Evolutionary conservation across 768 basidiomycete genomes (phyloP).

Genomic region (Pleurotus salmoneostramineus): DNA sequence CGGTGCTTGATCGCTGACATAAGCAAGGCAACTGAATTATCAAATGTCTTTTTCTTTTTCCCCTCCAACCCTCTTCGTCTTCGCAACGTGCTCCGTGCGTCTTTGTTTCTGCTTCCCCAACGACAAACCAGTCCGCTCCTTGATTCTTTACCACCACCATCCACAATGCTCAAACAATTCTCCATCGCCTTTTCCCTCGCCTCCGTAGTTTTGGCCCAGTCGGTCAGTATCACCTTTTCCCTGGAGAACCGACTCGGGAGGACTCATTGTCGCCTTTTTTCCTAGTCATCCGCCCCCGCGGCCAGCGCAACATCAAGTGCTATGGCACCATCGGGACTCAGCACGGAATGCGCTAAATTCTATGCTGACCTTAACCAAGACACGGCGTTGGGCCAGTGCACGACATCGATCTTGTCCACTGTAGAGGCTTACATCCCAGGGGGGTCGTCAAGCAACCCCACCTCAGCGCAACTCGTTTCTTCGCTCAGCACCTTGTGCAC

Average conservation of each 20-base stretch:
- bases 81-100: slow-evolving; percentile 15
- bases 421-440: slow-evolving; percentile 52
- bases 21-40: slow-evolving; percentile 6
- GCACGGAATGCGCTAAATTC: slow-evolving; percentile 50
- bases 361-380: slow-evolving; percentile 63
- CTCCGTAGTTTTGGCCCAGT: slow-evolving; percentile 49
- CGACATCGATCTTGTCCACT: slow-evolving; percentile 54
- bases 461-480: slow-evolving; percentile 41
- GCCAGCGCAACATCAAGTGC: slow-evolving; percentile 27
- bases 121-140: slow-evolving; percentile 48
- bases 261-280: slow-evolving; percentile 3
- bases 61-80: slow-evolving; percentile 8
- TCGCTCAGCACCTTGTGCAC: slow-evolving; percentile 58
- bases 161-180: slow-evolving; percentile 48
- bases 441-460: slow-evolving; percentile 30
- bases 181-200: slow-evolving; percentile 47
- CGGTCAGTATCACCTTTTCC: slow-evolving; percentile 24
- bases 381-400: slow-evolving; percentile 53
- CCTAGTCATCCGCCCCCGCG: slow-evolving; percentile 17
- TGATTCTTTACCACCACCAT: slow-evolving; percentile 21
- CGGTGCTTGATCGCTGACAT: background rate
- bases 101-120: slow-evolving; percentile 11
- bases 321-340: slow-evolving; percentile 69
- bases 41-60: slow-evolving; percentile 2
- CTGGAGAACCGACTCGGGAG: background rate